Percentiles rank a stretch among this genome's conserved stretches.
Conservation (phyloP, 495 filamentous ascomycete genomes). For the Glutinoglossum americanum region DNA sequence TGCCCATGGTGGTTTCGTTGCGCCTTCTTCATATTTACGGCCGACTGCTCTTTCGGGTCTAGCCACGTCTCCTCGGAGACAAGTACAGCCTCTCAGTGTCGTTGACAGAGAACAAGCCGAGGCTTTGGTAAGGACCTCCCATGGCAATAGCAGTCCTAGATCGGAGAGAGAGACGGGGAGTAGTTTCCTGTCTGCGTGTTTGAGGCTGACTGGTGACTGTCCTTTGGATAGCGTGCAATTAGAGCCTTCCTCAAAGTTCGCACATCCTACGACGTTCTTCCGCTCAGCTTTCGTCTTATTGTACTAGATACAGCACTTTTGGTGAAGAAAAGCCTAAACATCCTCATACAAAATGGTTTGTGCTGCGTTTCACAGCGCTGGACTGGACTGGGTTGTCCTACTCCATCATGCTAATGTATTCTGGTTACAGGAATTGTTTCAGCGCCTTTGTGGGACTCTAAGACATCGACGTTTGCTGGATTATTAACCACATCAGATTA, state of each 20-base stretch:
- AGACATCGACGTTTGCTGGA: constrained; percentile 80
- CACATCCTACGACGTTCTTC: constrained; percentile 94
- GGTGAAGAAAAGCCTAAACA: constrained; percentile 91
- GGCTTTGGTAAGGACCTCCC: constrained; percentile 50
- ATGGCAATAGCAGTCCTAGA: not conserved
- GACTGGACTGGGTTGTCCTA: not conserved
- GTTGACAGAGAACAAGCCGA: constrained; percentile 83
- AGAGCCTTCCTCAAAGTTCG: constrained; percentile 92
- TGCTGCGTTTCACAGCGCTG: constrained; percentile 5
- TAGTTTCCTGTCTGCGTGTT: not conserved
- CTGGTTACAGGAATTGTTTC: constrained; percentile 70
- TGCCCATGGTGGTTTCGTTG: constrained; percentile 40
- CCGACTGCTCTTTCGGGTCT: constrained; percentile 31
- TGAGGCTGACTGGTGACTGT: constrained; percentile 8
- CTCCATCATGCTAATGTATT: constrained; percentile 8
- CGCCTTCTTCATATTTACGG: constrained; percentile 71
- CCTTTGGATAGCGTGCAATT: constrained; percentile 46
- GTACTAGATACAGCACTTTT: constrained; percentile 86
- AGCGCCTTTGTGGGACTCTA: constrained; percentile 92
- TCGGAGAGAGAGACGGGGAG: not conserved
- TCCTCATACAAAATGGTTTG: constrained; percentile 90
- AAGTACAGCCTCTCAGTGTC: constrained; percentile 37
- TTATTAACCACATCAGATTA: constrained; percentile 91
- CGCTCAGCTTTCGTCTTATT: constrained; percentile 91
- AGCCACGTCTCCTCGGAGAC: constrained; percentile 21